Evolutionary conservation across 129 eudicot species (phyloP), one percentile per base, ranked within the genome.

Genomic region (Oenanthe sinensis): DNA sequence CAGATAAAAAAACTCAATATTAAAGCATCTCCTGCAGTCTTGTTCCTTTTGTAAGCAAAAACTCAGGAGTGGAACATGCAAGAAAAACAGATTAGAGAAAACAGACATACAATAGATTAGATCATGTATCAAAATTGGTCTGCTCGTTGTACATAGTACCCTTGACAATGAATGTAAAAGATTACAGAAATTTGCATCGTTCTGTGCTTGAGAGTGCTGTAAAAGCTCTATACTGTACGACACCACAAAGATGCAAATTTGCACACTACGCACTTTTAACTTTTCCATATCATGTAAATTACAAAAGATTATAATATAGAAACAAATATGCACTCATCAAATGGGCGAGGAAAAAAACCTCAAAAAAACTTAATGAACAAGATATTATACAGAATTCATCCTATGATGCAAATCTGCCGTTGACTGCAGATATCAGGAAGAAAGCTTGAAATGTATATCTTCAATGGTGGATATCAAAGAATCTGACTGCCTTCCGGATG

Each of bases 261-360:
- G 71, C 71, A 24, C 33, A 17, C 74, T 68, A 70, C 0, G 11
- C 47, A 70, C 47, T 68, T 65, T 14, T 3, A 70, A 7, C 45
- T 37, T 37, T 6, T 70, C 47, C 74, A 70, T 17, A 3, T 33
- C 47, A 16, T 13, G 74, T 36, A 70, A 37, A 7, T 14, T 70
- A 39, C 46, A 70, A 70, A 33, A 7, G 24, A 70, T 60, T 10
- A 37, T 14, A 33, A 37, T 33, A 70, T 37, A 39, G 4, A 36
- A 33, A 70, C 74, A 15, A 70, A 15, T 19, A 16, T 39, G 74
- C 74, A 70, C 74, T 70, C 74, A 15, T 69, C 46, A 69, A 69
- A 70, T 19, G 13, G 72, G 71, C 22, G 9, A 15, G 22, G 3
- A 39, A 2, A 37, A 70, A 6, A n/a, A 3, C 68, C 74, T 39